Base-by-base conservation (phyloP, 345 rosid species). In the Citrus trifoliata region DNA sequence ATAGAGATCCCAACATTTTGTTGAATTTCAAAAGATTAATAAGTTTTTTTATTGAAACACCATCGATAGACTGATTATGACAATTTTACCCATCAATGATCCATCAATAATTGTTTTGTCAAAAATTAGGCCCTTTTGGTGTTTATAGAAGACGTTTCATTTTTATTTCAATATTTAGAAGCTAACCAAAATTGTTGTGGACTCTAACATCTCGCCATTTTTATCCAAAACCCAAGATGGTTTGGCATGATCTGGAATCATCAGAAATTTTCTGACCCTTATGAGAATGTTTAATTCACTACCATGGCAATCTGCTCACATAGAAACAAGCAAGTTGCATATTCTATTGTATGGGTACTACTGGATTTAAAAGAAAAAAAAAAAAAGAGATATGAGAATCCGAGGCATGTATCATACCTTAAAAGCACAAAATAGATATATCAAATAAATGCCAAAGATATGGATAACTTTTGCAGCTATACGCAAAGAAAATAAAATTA, bases 351-450 rank as follows among this genome's bases (percentile, higher is more conserved):
- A 72, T 77, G 80, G 80, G 16, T 81, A 46, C 32, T 16, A 65
- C n/a, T 38, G 35, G 2, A 37, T 37, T 37, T 37, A 7, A 37
- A 42, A 42, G 68, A 19, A 24, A 24, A 3, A 8, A 51, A 5
- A 27, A 14, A 27, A 25, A 37, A 35, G 71, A 24, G 46, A 40
- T 40, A 71, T 63, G 74, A 59, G 80, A 76, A 81, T 81, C 83
- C 83, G 56, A 76, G 77, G 80, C 80, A 37, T 46, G 62, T 32
- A 30, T 72, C 35, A 38, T 51, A 21, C 68, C 61, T 53, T 80
- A 21, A 63, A 75, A 46, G 59, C 65, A 62, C 19, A 53, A 56
- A 42, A 56, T 27, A 59, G 63, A 22, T 19, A 51, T 56, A 35
- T 13, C 35, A 46, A 53, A 67, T 53, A 63, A 40, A 63, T 64